phyloP scores from a whole-genome alignment of 78 protist species.

The Dictyostelium brefeldianum region DNA sequence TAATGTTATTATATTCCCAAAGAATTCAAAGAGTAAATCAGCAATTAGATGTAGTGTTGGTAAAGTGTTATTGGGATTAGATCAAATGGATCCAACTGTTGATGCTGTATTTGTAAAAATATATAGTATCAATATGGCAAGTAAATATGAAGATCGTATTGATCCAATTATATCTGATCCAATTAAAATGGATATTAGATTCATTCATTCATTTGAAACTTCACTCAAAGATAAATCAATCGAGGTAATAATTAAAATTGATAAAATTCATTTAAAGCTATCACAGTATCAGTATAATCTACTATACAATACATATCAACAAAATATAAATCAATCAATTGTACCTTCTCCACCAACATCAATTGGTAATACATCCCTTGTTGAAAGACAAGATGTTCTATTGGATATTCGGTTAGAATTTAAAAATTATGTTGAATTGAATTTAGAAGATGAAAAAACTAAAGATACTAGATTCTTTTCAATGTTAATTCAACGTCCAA shows the following conservation, averaged over 20 bases:
- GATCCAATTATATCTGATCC: conserved; percentile 50
- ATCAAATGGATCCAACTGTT: conserved; percentile 49
- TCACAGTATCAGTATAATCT: conserved; percentile 70
- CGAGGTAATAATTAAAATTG: background rate
- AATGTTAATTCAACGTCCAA: conserved; percentile 13
- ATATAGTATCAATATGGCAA: conserved; percentile 18
- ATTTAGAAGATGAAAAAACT: conserved; percentile 52
- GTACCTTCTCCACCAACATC: conserved; percentile 15
- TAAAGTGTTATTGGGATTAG: conserved; percentile 1
- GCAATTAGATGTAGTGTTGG: conserved; percentile 41
- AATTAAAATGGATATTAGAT: conserved; percentile 27
- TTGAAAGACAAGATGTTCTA: conserved; percentile 10
- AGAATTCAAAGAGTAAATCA: conserved; percentile 47
- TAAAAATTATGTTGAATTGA: conserved; percentile 8
- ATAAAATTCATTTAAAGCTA: conserved; percentile 1
- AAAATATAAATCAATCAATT: conserved; percentile 31
- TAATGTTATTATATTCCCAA: conserved; percentile 21
- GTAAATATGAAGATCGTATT: background rate
- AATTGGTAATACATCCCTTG: no score
- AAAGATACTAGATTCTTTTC: conserved; percentile 40
- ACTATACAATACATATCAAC: conserved; percentile 26
- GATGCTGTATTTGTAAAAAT: conserved; percentile 24
- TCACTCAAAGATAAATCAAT: background rate
- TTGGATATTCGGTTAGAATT: conserved; percentile 1
- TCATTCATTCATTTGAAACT: conserved; percentile 38